phyloP scores from a whole-genome alignment of 495 filamentous ascomycete species.

The Letharia lupina region DNA sequence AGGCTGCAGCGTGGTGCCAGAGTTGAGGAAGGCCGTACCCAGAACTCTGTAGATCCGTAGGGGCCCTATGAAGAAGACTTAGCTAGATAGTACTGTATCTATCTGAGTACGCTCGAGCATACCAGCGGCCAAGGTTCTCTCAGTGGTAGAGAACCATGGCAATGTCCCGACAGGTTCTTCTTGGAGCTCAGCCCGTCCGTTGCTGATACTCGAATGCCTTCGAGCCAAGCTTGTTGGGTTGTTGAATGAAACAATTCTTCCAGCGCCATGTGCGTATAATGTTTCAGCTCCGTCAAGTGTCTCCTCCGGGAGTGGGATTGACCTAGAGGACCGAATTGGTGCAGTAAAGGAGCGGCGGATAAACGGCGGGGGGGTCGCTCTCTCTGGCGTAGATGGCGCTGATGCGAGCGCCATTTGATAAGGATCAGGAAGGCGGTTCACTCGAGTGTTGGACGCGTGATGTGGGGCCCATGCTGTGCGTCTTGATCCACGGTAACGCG shows the following conservation, averaged over 20 bases:
- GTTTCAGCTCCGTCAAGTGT: constrained; percentile 36
- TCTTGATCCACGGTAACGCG: not conserved
- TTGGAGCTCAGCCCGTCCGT: constrained; percentile 17
- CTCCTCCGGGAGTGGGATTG: constrained; percentile 13
- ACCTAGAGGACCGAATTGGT: constrained; percentile 35
- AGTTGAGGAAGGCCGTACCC: constrained; percentile 75
- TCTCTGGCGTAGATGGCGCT: constrained; percentile 33
- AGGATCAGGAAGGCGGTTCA: not conserved
- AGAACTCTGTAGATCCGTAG: constrained; percentile 74
- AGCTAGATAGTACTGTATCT: not conserved
- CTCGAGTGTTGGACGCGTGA: constrained; percentile 3
- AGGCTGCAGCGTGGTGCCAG: constrained; percentile 67
- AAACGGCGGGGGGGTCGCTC: constrained; percentile 31
- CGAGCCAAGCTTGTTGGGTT: constrained; percentile 21
- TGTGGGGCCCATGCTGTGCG: constrained; percentile 3
- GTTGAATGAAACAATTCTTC: constrained; percentile 39
- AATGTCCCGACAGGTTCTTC: constrained; percentile 41
- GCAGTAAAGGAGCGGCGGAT: constrained; percentile 53
- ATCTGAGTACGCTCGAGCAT: constrained; percentile 20
- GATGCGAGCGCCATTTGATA: constrained; percentile 20
- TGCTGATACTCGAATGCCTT: constrained; percentile 24
- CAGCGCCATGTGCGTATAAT: constrained; percentile 31
- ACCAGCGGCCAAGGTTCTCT: constrained; percentile 76
- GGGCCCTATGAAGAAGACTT: constrained; percentile 43
- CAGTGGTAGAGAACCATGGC: constrained; percentile 65